A percentile compares a stretch with the other conserved stretches of the same genome.
Conservation (phyloP, 176 grass and related monocot genomes). For the Aegilops bicornis region DNA sequence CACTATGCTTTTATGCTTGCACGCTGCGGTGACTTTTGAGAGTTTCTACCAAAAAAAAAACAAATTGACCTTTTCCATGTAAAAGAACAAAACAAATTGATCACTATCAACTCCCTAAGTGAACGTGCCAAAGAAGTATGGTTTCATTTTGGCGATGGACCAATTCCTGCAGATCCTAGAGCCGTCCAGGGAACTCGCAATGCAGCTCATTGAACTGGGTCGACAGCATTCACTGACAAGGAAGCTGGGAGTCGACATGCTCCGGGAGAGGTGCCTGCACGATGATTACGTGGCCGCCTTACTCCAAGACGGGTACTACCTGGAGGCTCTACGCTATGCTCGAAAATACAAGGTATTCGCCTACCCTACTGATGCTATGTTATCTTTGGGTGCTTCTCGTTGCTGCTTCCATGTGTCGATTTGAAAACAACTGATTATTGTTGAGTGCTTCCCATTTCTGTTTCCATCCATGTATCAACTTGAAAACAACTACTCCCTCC, state of each 20-base stretch:
- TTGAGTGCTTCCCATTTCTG: neutral
- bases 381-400: neutral
- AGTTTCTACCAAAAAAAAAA: neutral
- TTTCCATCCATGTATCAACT: neutral
- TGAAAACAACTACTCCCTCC: neutral
- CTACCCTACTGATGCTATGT: neutral
- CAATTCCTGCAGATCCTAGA: constrained; percentile 70
- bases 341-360: constrained; percentile 81
- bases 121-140: neutral
- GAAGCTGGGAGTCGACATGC: constrained; percentile 87
- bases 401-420: neutral
- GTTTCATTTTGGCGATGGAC: neutral
- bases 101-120: neutral
- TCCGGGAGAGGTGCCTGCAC: constrained; percentile 74
- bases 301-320: constrained; percentile 81
- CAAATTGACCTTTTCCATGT: neutral
- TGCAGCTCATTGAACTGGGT: constrained; percentile 78
- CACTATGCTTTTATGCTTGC: neutral
- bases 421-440: neutral
- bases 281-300: constrained; percentile 74
- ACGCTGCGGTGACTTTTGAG: neutral
- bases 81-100: neutral
- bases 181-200: constrained; percentile 87
- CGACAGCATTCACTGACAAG: constrained; percentile 48
- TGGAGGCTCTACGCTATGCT: constrained; percentile 80